phyloP scores from a whole-genome alignment of 1,284 basidiomycete genomes.

The Melanopsichium pennsylvanicum region DNA sequence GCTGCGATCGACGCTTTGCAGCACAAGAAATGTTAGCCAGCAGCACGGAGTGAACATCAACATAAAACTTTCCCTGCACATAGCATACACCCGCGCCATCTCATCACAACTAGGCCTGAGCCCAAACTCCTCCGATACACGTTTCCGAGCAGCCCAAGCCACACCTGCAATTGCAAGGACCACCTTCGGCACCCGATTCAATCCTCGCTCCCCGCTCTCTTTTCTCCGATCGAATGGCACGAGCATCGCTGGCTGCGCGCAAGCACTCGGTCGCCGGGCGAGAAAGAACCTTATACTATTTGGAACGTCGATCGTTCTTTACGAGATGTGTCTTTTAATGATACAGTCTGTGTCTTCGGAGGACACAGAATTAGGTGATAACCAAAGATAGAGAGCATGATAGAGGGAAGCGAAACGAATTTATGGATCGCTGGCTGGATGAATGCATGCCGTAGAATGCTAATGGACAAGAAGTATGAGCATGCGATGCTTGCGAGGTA shows the following conservation, averaged over 20 bases:
- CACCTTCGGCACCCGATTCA: not conserved
- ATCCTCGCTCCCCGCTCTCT: not conserved
- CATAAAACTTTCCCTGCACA: conserved; percentile 39
- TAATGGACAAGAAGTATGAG: no score
- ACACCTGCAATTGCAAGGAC: not conserved
- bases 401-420: not conserved
- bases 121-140: no score
- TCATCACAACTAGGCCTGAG: no score
- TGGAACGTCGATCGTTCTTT: no score
- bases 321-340: conserved; percentile 25
- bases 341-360: conserved; percentile 27
- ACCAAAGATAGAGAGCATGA: not conserved
- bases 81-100: conserved; percentile 39
- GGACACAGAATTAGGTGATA: not conserved
- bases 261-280: no score
- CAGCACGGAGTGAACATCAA: no score
- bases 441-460: no score
- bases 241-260: conserved; percentile 8
- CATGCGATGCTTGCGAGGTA: no score
- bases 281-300: no score
- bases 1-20: conserved; percentile 26
- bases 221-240: conserved; percentile 1
- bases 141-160: not conserved
- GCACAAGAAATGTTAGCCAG: no score
- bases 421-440: conserved; percentile 2